A percentile compares a stretch with the other conserved stretches of the same genome.
Conservation (phyloP, 768 basidiomycete species). For the Amanita rubescens region DNA sequence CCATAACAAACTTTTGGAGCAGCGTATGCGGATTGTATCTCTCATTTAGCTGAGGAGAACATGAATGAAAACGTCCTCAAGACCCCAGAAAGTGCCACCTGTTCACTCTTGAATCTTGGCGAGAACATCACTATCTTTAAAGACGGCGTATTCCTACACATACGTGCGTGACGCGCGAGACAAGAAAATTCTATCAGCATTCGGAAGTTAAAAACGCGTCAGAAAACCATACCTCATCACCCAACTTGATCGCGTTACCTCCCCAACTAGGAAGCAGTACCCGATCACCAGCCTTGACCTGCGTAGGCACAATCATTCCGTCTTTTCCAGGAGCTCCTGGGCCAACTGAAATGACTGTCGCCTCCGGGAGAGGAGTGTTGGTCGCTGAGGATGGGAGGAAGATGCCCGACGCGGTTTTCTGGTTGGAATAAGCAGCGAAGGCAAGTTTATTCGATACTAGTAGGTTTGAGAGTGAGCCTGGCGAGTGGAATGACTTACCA, state of each 20-base stretch:
- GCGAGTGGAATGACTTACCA: conserved; percentile 41
- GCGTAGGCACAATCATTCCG: conserved; percentile 63
- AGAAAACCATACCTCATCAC: conserved; percentile 92
- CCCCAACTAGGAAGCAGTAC: conserved; percentile 97
- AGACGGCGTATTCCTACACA: conserved; percentile 84
- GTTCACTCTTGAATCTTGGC: conserved; percentile 90
- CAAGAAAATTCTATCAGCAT: not conserved
- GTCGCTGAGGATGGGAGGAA: conserved; percentile 93
- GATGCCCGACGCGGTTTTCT: conserved; percentile 97
- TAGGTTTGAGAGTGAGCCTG: not conserved
- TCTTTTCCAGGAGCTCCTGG: conserved; percentile 91
- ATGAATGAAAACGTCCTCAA: too few relatives aligned
- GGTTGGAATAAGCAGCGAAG: not conserved
- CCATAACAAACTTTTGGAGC: not conserved
- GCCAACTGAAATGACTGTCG: conserved; percentile 92
- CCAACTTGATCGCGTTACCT: conserved; percentile 91
- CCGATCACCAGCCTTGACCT: conserved; percentile 84
- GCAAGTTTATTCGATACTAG: not conserved
- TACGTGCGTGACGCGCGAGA: not conserved
- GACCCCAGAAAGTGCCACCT: not conserved
- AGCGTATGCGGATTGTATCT: too few relatives aligned
- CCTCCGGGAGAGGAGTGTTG: conserved; percentile 82
- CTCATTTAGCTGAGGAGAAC: too few relatives aligned
- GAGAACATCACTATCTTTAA: conserved; percentile 91
- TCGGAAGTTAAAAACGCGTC: too few relatives aligned